Evolutionary conservation across 176 grass and related monocot genomes (phyloP).

Genomic region (Thalia dealbata): DNA sequence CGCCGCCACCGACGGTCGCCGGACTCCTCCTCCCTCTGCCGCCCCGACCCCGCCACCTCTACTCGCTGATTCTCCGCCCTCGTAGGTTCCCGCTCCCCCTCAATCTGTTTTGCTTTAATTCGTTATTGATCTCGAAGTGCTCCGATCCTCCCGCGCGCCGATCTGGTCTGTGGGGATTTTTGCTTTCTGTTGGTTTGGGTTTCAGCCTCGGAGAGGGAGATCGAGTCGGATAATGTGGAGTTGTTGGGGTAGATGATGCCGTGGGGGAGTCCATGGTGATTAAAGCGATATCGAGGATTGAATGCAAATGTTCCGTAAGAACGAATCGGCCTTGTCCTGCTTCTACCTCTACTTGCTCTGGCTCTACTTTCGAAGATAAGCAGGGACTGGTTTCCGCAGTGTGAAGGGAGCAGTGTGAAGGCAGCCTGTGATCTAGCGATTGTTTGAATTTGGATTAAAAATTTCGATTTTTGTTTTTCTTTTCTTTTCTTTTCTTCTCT

Average conservation of each 20-base stretch:
- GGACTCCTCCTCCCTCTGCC: neutral
- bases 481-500: too few relatives aligned
- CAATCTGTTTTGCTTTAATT: neutral
- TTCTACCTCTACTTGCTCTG: conserved; percentile 91
- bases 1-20: conserved; percentile 2
- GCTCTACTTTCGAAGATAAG: conserved; percentile 79
- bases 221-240: neutral
- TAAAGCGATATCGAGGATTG: neutral
- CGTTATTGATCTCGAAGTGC: neutral
- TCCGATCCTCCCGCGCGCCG: neutral
- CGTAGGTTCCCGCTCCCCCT: neutral
- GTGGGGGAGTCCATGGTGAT: neutral
- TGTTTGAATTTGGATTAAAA: conserved; percentile 7
- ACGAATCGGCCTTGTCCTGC: conserved; percentile 86
- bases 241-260: neutral
- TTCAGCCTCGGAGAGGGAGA: neutral
- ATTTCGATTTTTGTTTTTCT: neutral
- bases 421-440: neutral
- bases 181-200: neutral
- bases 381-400: neutral
- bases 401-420: too few relatives aligned
- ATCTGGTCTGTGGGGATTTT: neutral
- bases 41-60: neutral
- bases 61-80: neutral
- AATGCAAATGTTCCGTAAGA: conserved; percentile 77